Evolutionary conservation across 2,329 filamentous ascomycete species (phyloP), one percentile per base, ranked within the genome.

Genomic region (Alternaria metachromatica): DNA sequence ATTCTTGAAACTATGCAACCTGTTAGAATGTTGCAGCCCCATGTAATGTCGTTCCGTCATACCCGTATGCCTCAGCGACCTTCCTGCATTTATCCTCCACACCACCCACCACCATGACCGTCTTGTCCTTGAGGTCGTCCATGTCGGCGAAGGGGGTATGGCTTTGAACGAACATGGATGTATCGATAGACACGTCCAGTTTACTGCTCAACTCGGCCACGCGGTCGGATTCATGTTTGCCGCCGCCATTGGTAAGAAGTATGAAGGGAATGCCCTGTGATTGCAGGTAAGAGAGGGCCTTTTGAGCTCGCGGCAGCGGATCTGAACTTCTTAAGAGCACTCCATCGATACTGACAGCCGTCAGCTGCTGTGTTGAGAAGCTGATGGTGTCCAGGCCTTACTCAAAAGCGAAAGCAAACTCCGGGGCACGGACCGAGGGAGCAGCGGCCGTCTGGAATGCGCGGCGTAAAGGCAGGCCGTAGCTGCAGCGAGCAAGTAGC

Each of bases 161-260:
- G 23, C 92, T 95, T 79, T 97, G 92, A 48, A 98, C 86, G 75
- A 97, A 93, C 80, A 91, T 90, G 65, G 86, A 87, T 13, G 86
- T 86, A 43, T 89, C 86, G 46, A 96, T 83, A 15, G 85, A 80
- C 2, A 94, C 83, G 25, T 87, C 84, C 7, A 96, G 86, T 70
- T 88, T 89, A 46, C 86, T 78, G 70, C 87, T 89, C 57, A 96
- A 84, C 64, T 94, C 90, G 8, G 83, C 83, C 28, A 93, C 90
- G 18, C 93, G 88, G 62, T 92, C 89, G 3, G 83, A 84, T 81
- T 98, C 95, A 66, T 89, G 88, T 76, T 91, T 93, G 62, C 96
- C 96, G 45, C 96, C 96, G 71, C 96, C 96, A 81, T 99, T 99
- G 63, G 96, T 99, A 66, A 99, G 86, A 33, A 99, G 88, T 73